These are phyloP conservation scores for Colletotrichum endophyticum DNA, from an alignment of 2,329 filamentous ascomycete species.

Conservation along the genomic window DNA sequence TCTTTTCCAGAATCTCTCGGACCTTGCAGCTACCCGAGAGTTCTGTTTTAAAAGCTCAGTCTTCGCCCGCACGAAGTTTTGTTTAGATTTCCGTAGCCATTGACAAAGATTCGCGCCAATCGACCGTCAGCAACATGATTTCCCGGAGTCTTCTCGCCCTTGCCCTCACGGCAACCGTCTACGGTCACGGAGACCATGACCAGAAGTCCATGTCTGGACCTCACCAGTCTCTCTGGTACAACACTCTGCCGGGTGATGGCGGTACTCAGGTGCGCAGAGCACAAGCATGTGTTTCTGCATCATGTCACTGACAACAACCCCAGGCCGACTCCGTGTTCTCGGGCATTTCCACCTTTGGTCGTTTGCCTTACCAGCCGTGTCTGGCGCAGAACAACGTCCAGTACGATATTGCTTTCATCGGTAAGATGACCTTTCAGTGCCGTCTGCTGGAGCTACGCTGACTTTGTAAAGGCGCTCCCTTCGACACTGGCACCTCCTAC, in stretches of 20 bases:
- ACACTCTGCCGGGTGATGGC: slow-evolving; percentile 80
- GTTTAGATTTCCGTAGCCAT: neutral
- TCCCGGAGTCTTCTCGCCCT: slow-evolving; percentile 34
- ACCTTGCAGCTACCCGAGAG: neutral
- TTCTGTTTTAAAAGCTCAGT: slow-evolving; percentile 9
- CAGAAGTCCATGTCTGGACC: slow-evolving; percentile 72
- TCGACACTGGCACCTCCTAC: slow-evolving; percentile 87
- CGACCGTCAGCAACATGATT: slow-evolving; percentile 28
- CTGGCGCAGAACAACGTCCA: slow-evolving; percentile 71
- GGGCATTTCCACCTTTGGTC: slow-evolving; percentile 85
- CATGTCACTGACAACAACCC: neutral
- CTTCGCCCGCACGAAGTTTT: neutral
- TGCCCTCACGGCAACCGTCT: slow-evolving; percentile 52
- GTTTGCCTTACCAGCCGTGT: slow-evolving; percentile 79
- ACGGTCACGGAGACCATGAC: slow-evolving; percentile 65
- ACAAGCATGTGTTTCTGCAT: neutral
- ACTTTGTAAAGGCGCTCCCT: slow-evolving; percentile 68
- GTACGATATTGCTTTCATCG: slow-evolving; percentile 87
- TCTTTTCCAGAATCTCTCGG: neutral
- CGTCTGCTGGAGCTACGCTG: neutral
- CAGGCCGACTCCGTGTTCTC: slow-evolving; percentile 89
- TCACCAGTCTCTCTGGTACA: slow-evolving; percentile 81
- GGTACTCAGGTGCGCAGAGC: slow-evolving; percentile 71
- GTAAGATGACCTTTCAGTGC: slow-evolving; percentile 46
- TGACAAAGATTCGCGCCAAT: neutral